Evolutionary conservation across 768 basidiomycete genomes (phyloP), one percentile per base, ranked within the genome.

Genomic region (Pulveroboletus sp.): DNA sequence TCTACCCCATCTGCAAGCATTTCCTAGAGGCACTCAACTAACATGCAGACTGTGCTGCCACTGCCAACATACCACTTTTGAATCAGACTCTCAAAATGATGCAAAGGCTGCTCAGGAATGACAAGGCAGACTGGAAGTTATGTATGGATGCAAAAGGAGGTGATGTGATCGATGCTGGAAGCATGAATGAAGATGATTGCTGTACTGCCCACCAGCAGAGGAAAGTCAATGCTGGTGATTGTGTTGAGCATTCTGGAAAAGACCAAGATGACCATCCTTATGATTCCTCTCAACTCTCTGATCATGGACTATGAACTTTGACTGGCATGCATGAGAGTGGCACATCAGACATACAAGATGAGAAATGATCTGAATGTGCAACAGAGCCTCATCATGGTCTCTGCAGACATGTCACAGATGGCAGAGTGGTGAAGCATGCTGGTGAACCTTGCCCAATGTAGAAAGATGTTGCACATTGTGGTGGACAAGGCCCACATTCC

Each of bases 401-500:
- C 58, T 5, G 47, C 47, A 11, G 58, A 55, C 32, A 58, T 40
- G 19, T 29, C 44, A 0, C 32, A 40, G 12, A 55, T 31, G 0
- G 0, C 17, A 1, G 8, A 23, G 0, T 71, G 60, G 58, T 12
- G 16, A 1, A 11, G 35, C 2, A 29, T 44, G 1, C 36, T 68
- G 3, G 26, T 32, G 0, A 6, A 45, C 0, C 48, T 63, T 0
- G 22, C 43, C 4, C 24, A 26, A 0, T 2, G 20, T 0, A 50
- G 36, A 6, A 17, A 34, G 0, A 36, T 70, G 0, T 30, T 50
- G 0, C 51, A 59, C 0, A 31, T 47, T 0, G 38, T 69, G 0
- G 27, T 68, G 2, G 63, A 71, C 16, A 63, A 69, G 24, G 58
- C 57, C 1, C 62, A 65, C 17, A 51, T 62, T 2, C 56, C 57